phyloP scores from a whole-genome alignment of 2,329 filamentous ascomycete species.

The Aureobasidium vineae region DNA sequence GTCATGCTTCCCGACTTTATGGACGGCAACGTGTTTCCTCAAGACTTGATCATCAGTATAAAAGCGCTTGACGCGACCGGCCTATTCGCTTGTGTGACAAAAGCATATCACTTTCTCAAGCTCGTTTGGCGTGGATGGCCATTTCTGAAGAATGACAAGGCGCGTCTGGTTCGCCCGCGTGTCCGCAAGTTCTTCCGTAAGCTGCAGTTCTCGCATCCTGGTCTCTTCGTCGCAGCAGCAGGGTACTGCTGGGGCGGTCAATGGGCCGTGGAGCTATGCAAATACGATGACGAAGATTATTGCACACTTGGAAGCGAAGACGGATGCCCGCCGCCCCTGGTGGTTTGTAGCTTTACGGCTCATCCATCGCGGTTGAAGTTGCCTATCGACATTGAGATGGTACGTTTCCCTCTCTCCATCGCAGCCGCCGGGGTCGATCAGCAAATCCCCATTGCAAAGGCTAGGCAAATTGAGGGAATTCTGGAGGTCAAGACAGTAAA shows the following conservation, averaged over 20 bases:
- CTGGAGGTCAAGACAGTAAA: slow-evolving; percentile 39
- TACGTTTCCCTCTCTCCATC: slow-evolving; percentile 37
- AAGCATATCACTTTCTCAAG: slow-evolving; percentile 35
- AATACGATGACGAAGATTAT: slow-evolving; percentile 28
- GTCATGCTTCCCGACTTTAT: slow-evolving; percentile 43
- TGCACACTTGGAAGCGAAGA: too few relatives aligned
- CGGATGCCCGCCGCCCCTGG: neutral
- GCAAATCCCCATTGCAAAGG: slow-evolving; percentile 36
- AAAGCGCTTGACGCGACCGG: slow-evolving; percentile 36
- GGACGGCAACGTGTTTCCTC: slow-evolving; percentile 35
- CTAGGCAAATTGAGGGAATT: slow-evolving; percentile 38
- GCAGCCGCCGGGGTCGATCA: slow-evolving; percentile 37
- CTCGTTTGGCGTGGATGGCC: slow-evolving; percentile 33
- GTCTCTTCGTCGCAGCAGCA: slow-evolving; percentile 38
- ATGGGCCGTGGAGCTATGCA: slow-evolving; percentile 39
- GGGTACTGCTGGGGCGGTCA: slow-evolving; percentile 43
- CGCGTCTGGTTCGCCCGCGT: slow-evolving; percentile 34
- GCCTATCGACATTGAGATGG: slow-evolving; percentile 40
- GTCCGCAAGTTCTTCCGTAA: slow-evolving; percentile 35
- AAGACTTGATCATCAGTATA: slow-evolving; percentile 35
- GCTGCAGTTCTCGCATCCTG: slow-evolving; percentile 34
- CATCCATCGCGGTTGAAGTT: slow-evolving; percentile 40
- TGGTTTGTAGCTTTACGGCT: slow-evolving; percentile 29
- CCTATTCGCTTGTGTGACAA: slow-evolving; percentile 36
- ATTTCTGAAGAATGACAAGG: slow-evolving; percentile 33